Conservation (phyloP, 2,329 filamentous ascomycete genomes). For the Claviceps paspali region DNA sequence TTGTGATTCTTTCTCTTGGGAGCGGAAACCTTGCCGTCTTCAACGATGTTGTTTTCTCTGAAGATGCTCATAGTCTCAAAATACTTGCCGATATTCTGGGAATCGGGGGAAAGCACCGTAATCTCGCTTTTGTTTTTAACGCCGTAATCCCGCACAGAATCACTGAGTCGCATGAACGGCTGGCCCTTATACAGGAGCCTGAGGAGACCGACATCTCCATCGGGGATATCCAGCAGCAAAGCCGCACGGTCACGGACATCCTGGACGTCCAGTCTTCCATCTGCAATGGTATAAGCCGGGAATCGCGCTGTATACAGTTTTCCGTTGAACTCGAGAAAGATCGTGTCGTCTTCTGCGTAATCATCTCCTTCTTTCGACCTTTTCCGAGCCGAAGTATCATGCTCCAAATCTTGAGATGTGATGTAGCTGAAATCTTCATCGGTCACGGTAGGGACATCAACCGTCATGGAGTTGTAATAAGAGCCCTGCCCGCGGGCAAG, state of each 20-base stretch:
- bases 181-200: slow-evolving; percentile 62
- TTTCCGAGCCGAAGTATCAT: slow-evolving; percentile 15
- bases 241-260: slow-evolving; percentile 55
- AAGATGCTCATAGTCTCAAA: too few species aligned
- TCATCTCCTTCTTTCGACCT: not conserved
- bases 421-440: slow-evolving; percentile 73
- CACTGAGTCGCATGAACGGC: slow-evolving; percentile 49
- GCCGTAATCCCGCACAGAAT: slow-evolving; percentile 42
- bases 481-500: slow-evolving; percentile 30
- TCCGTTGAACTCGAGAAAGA: slow-evolving; percentile 54
- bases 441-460: slow-evolving; percentile 45
- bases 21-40: slow-evolving; percentile 19
- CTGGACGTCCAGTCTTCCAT: slow-evolving; percentile 51
- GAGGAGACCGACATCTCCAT: slow-evolving; percentile 34
- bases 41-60: too few species aligned
- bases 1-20: slow-evolving; percentile 27
- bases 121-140: slow-evolving; percentile 47
- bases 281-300: slow-evolving; percentile 58
- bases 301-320: slow-evolving; percentile 56
- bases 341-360: slow-evolving; percentile 47
- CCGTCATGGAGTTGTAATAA: slow-evolving; percentile 33
- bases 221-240: slow-evolving; percentile 47
- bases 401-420: slow-evolving; percentile 56
- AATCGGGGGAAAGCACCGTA: slow-evolving; percentile 31
- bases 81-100: too few species aligned